A percentile compares a stretch with the other conserved stretches of the same genome.
phyloP scores from a whole-genome alignment of 352 stramenopile genomes.

The Globisporangium rhizosaccharum region DNA sequence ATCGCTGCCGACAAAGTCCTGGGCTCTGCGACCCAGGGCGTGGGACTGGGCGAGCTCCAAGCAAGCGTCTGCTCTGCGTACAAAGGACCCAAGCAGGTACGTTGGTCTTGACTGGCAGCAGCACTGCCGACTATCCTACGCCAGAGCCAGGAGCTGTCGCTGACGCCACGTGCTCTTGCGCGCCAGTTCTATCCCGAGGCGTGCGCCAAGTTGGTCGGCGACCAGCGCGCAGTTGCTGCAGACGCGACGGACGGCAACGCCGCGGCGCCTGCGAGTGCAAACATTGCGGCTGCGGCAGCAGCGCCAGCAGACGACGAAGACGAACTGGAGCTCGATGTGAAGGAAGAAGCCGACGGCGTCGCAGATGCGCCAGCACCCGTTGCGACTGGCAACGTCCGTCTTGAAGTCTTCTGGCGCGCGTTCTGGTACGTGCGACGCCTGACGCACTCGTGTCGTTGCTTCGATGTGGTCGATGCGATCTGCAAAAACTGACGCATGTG shows the following conservation, averaged over 20 bases:
- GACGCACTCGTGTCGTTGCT: background rate
- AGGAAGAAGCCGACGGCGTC: slow-evolving; percentile 18
- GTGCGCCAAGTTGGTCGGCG: slow-evolving; percentile 48
- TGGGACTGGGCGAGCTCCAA: slow-evolving; percentile 57
- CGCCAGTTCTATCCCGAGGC: slow-evolving; percentile 42
- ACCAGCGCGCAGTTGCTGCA: slow-evolving; percentile 44
- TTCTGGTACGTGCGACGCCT: slow-evolving; percentile 47
- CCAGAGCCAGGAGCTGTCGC: too few relatives aligned
- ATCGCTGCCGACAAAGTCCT: slow-evolving; percentile 55
- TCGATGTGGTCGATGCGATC: background rate
- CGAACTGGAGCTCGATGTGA: slow-evolving; percentile 30
- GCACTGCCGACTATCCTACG: background rate
- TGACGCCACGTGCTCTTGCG: too few relatives aligned
- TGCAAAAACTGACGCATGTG: background rate
- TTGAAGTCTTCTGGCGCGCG: slow-evolving; percentile 78
- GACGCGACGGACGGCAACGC: slow-evolving; percentile 15
- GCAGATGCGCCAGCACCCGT: background rate
- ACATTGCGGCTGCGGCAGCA: background rate
- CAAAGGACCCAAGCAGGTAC: slow-evolving; percentile 44
- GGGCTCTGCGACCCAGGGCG: slow-evolving; percentile 45
- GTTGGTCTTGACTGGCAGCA: background rate
- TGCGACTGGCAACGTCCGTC: slow-evolving; percentile 35
- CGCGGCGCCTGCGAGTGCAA: too few relatives aligned
- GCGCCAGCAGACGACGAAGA: slow-evolving; percentile 17
- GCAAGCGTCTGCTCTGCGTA: slow-evolving; percentile 56